Conservation (phyloP, 768 basidiomycete genomes). For the Lactarius sanguifluus region DNA sequence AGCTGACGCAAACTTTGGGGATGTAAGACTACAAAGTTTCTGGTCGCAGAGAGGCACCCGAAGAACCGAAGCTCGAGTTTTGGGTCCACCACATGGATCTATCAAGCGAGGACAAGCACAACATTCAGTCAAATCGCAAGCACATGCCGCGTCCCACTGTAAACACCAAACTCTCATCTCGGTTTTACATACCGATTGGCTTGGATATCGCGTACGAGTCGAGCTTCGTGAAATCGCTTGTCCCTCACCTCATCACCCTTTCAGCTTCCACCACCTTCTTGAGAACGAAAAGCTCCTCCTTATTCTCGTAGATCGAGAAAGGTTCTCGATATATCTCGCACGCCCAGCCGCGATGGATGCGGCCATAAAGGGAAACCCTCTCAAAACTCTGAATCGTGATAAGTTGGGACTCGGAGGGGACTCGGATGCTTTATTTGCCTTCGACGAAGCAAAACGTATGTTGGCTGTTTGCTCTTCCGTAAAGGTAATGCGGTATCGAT, state of each 20-base stretch:
- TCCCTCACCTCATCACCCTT: neutral
- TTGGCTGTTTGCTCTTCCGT: slow-evolving; percentile 45
- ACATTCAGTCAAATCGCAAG: slow-evolving; percentile 1
- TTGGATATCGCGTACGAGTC: slow-evolving; percentile 6
- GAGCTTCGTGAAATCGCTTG: neutral
- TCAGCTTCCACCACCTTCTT: slow-evolving; percentile 14
- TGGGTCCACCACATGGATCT: slow-evolving; percentile 1
- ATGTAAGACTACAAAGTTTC: slow-evolving; percentile 1
- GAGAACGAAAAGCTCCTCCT: slow-evolving; percentile 13
- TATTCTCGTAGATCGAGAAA: neutral
- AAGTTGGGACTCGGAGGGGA: slow-evolving; percentile 44
- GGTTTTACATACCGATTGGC: slow-evolving; percentile 11
- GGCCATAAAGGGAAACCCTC: neutral
- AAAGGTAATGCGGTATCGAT: slow-evolving; percentile 38
- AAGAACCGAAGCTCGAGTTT: slow-evolving; percentile 5
- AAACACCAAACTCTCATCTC: slow-evolving; percentile 1
- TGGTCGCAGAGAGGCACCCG: neutral
- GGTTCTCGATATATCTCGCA: slow-evolving; percentile 3
- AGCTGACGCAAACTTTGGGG: neutral
- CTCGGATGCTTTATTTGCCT: slow-evolving; percentile 41
- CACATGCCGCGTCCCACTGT: slow-evolving; percentile 17
- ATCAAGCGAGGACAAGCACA: slow-evolving; percentile 12
- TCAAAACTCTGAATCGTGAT: slow-evolving; percentile 39
- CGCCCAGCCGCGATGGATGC: neutral
- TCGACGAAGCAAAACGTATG: slow-evolving; percentile 52